phyloP scores from a whole-genome alignment of 2,329 filamentous ascomycete genomes.

The Phialemonium atrogriseum region DNA sequence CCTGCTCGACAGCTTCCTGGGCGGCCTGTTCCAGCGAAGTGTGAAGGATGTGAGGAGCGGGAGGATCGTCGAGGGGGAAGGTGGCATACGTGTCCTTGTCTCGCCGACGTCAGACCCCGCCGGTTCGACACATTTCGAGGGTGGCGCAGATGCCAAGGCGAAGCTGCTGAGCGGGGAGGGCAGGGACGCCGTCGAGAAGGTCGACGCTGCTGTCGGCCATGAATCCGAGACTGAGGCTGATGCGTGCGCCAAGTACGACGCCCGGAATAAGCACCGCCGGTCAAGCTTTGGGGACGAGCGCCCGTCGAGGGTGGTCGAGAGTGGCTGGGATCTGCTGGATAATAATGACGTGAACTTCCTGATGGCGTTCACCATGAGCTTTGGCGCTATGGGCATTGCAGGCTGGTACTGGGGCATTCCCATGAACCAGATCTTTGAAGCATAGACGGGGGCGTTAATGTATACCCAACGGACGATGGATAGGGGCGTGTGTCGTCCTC shows the following conservation, averaged over 20 bases:
- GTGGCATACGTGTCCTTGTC: conserved; percentile 52
- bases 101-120: conserved; percentile 21
- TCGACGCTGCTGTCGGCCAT: conserved; percentile 24
- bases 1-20: conserved; percentile 79
- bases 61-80: conserved; percentile 82
- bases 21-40: conserved; percentile 75
- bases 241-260: conserved; percentile 33
- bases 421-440: conserved; percentile 19
- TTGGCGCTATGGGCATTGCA: conserved; percentile 63
- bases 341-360: conserved; percentile 95
- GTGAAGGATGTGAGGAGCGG: conserved; percentile 77
- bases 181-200: conserved; percentile 31
- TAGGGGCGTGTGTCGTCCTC: too few relatives aligned
- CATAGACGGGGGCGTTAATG: not conserved
- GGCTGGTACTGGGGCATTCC: conserved; percentile 53
- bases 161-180: conserved; percentile 34
- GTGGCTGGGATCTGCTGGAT: conserved; percentile 66
- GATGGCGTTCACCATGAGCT: conserved; percentile 78
- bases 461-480: too few relatives aligned
- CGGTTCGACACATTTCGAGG: conserved; percentile 20
- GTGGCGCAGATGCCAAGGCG: conserved; percentile 30
- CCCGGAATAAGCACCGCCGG: conserved; percentile 39
- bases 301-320: conserved; percentile 57
- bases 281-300: conserved; percentile 45
- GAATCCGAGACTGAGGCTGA: conserved; percentile 24